These are phyloP conservation scores for Turnera subulata DNA, from an alignment of 345 rosid species.

Conservation along the genomic window DNA sequence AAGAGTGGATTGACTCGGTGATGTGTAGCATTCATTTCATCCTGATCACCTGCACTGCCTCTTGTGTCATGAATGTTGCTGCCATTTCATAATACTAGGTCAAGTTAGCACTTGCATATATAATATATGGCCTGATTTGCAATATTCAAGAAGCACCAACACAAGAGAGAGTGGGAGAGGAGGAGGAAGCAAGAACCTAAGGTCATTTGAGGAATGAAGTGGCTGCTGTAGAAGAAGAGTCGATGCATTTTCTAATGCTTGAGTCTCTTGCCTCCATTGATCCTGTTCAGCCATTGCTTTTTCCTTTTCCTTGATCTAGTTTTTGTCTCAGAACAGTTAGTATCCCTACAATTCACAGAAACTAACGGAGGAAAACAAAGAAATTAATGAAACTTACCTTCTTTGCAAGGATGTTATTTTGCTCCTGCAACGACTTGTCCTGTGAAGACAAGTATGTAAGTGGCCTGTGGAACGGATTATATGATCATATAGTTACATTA, in stretches of 20 bases:
- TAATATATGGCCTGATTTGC: no score
- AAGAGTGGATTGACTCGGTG: constrained; percentile 28
- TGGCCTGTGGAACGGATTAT: background rate
- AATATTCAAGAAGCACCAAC: no score
- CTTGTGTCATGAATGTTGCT: constrained; percentile 19
- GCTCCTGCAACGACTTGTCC: constrained; percentile 74
- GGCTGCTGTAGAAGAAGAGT: constrained; percentile 35
- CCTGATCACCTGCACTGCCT: constrained; percentile 23
- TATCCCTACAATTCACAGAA: background rate
- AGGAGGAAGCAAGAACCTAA: constrained; percentile 38
- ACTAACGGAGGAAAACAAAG: background rate
- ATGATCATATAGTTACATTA: no score
- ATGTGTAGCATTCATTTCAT: constrained; percentile 17
- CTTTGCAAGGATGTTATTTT: constrained; percentile 58
- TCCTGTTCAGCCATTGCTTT: constrained; percentile 35
- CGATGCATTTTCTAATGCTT: constrained; percentile 33
- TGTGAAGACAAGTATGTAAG: constrained; percentile 15
- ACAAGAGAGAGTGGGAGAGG: no score
- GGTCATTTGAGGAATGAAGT: constrained; percentile 20
- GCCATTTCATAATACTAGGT: constrained; percentile 2
- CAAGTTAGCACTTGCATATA: no score
- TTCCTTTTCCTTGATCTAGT: constrained; percentile 74
- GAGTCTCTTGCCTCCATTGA: constrained; percentile 29
- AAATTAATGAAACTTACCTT: constrained; percentile 39
- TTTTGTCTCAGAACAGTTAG: constrained; percentile 1